These are phyloP conservation scores for Barnettozyma hawaiiensis DNA, from an alignment of 1,139 yeast genomes.

Conservation along the genomic window DNA sequence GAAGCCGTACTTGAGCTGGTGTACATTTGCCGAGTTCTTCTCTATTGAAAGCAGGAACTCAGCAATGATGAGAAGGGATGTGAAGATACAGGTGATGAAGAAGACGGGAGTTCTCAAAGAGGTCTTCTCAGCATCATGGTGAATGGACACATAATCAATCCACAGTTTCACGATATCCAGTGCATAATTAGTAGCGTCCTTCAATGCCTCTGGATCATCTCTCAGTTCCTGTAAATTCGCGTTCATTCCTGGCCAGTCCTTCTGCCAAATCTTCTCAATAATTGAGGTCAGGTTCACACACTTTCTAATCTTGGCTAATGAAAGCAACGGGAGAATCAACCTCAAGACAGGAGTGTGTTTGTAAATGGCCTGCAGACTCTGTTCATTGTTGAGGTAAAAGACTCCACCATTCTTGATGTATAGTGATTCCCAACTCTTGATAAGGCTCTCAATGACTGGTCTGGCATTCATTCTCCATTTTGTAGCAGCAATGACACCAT, in stretches of 20 bases:
- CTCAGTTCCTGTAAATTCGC: constrained; percentile 37
- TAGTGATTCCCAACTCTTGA: constrained; percentile 61
- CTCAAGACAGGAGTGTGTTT: constrained; percentile 51
- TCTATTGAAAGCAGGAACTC: constrained; percentile 56
- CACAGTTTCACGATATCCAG: constrained; percentile 59
- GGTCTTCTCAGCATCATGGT: constrained; percentile 56
- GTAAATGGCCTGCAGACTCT: constrained; percentile 43
- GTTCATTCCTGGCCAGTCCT: constrained; percentile 65
- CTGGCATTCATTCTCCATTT: constrained; percentile 60
- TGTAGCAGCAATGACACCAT: constrained; percentile 36
- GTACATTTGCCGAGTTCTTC: constrained; percentile 34
- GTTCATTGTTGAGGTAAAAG: constrained; percentile 43
- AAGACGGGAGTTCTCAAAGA: constrained; percentile 70
- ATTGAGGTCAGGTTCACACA: constrained; percentile 55
- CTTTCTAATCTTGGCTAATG: constrained; percentile 58
- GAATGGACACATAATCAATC: constrained; percentile 61
- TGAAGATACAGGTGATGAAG: constrained; percentile 62
- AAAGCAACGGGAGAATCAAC: constrained; percentile 56
- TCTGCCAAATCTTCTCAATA: constrained; percentile 49
- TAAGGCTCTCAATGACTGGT: constrained; percentile 47
- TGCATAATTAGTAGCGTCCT: constrained; percentile 53
- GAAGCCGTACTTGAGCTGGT: constrained; percentile 13
- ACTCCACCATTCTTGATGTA: constrained; percentile 59
- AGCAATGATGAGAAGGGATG: constrained; percentile 53
- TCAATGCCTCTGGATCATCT: constrained; percentile 50